phyloP scores from a whole-genome alignment of 2,329 filamentous ascomycete genomes.

The Laburnicola sp. region DNA sequence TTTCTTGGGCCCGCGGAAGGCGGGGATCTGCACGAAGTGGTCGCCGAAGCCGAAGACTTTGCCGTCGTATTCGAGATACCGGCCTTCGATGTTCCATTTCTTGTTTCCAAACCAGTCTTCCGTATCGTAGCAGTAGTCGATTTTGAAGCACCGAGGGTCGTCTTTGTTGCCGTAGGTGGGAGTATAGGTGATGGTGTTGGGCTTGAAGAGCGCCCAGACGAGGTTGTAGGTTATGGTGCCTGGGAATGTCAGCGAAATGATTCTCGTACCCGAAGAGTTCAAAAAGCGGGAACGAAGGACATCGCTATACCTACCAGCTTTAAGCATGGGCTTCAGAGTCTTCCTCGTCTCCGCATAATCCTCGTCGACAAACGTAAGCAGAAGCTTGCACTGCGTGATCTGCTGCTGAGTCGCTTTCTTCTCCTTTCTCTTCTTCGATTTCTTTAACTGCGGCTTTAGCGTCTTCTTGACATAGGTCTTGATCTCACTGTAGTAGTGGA shows the following conservation, averaged over 20 bases:
- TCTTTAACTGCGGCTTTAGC: slow-evolving; percentile 62
- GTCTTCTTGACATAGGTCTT: slow-evolving; percentile 62
- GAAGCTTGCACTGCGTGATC: slow-evolving; percentile 68
- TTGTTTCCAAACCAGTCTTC: slow-evolving; percentile 69
- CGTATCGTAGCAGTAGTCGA: slow-evolving; percentile 74
- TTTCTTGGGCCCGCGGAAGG: slow-evolving; percentile 79
- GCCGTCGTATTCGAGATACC: slow-evolving; percentile 85
- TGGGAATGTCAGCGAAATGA: neutral
- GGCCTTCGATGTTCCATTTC: slow-evolving; percentile 75
- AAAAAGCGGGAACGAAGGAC: neutral
- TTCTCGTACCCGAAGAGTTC: too few relatives aligned
- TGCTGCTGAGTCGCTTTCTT: slow-evolving; percentile 62
- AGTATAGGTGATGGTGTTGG: slow-evolving; percentile 76
- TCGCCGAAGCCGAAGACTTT: slow-evolving; percentile 79
- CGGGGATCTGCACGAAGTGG: slow-evolving; percentile 68
- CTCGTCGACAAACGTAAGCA: slow-evolving; percentile 75
- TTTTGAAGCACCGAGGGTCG: slow-evolving; percentile 79
- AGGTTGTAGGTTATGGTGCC: slow-evolving; percentile 85
- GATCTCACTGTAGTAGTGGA: slow-evolving; percentile 76
- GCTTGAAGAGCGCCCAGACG: slow-evolving; percentile 87
- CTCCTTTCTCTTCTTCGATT: slow-evolving; percentile 64
- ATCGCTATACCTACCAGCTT: slow-evolving; percentile 58
- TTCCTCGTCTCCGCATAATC: slow-evolving; percentile 81
- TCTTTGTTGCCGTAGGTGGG: slow-evolving; percentile 76
- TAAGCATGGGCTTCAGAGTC: slow-evolving; percentile 76